phyloP scores from a whole-genome alignment of 805 yeast genomes.

The Maudiozyma saulgeensis region DNA sequence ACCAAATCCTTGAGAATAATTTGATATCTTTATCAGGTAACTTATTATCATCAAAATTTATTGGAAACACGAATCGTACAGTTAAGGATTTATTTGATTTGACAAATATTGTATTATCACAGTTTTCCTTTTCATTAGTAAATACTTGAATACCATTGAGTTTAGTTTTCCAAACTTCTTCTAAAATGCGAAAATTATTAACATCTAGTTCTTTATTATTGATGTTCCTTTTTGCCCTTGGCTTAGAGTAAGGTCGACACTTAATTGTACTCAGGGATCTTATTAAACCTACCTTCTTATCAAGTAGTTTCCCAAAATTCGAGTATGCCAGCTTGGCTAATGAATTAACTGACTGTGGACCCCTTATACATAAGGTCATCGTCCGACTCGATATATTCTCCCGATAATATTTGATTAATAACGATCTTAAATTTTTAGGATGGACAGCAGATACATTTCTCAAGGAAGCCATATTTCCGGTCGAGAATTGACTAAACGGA shows the following conservation, averaged over 20 bases:
- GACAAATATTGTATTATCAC: conserved; percentile 31
- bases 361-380: conserved; percentile 50
- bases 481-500: conserved; percentile 53
- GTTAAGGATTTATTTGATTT: conserved; percentile 29
- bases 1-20: conserved; percentile 38
- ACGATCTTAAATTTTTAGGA: conserved; percentile 30
- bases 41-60: conserved; percentile 5
- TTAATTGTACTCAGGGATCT: neutral
- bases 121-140: neutral
- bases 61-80: conserved; percentile 41
- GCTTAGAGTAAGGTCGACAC: neutral
- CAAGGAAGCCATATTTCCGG: conserved; percentile 53
- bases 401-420: conserved; percentile 34
- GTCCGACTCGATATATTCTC: conserved; percentile 37
- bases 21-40: conserved; percentile 17
- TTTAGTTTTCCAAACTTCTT: conserved; percentile 12
- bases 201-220: neutral
- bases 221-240: neutral
- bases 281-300: neutral
- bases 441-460: conserved; percentile 27
- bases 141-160: conserved; percentile 6
- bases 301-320: conserved; percentile 22
- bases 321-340: conserved; percentile 42
- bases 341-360: conserved; percentile 55
- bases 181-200: conserved; percentile 15